Percentiles rank a stretch among this genome's conserved stretches.
Conservation (phyloP, 768 basidiomycete species). For the Cystofilobasidium macerans region DNA sequence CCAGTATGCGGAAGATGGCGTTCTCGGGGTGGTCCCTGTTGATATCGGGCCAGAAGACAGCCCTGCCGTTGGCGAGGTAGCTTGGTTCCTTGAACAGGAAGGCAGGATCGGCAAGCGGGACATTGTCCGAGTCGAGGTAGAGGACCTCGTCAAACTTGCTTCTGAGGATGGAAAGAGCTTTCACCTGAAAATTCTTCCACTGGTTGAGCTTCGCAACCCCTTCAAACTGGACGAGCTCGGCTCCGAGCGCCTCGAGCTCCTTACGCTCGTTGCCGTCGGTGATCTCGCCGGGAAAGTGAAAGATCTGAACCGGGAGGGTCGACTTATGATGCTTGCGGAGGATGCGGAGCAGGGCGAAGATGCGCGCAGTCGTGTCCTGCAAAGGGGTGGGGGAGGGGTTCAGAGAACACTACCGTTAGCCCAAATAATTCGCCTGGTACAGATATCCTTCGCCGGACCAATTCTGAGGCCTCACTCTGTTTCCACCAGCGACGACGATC, state of each 20-base stretch:
- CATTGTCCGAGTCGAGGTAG: slow-evolving; percentile 42
- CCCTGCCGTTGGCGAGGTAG: slow-evolving; percentile 34
- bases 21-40: slow-evolving; percentile 39
- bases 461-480: too few relatives aligned
- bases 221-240: slow-evolving; percentile 30
- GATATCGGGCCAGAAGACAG: slow-evolving; percentile 43
- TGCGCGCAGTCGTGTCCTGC: slow-evolving; percentile 38
- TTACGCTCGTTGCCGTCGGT: slow-evolving; percentile 25
- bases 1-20: slow-evolving; percentile 41
- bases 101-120: slow-evolving; percentile 38
- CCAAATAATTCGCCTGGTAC: too few relatives aligned
- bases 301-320: slow-evolving; percentile 41
- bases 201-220: slow-evolving; percentile 13
- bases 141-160: slow-evolving; percentile 39
- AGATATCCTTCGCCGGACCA: too few relatives aligned
- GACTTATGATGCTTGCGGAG: slow-evolving; percentile 35
- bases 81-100: slow-evolving; percentile 38
- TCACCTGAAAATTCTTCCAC: slow-evolving; percentile 34
- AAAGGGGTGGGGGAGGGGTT: neutral
- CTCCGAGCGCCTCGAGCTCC: slow-evolving; percentile 37
- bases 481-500: slow-evolving; percentile 39
- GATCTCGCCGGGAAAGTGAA: slow-evolving; percentile 40
- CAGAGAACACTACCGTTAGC: too few relatives aligned
- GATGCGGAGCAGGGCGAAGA: slow-evolving; percentile 37
- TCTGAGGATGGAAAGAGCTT: slow-evolving; percentile 37